phyloP scores from a whole-genome alignment of 2,329 filamentous ascomycete species.

The Aspergillus ochraceus region DNA sequence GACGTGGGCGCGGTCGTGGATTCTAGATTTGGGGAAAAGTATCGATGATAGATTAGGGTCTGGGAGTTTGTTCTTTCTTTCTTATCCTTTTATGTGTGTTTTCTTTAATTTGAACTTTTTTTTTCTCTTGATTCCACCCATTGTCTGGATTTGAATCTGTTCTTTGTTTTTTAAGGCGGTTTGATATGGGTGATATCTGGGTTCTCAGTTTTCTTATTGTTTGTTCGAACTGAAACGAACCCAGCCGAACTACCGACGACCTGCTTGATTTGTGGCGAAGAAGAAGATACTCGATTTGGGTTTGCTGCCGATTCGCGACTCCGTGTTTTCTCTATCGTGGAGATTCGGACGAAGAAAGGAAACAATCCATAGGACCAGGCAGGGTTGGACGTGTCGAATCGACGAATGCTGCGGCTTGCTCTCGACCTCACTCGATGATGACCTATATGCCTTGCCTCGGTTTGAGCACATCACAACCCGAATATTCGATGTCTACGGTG shows the following conservation, averaged over 20 bases:
- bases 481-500: neutral
- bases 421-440: neutral
- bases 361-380: too few species aligned
- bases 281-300: too few species aligned
- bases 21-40: conserved; percentile 20
- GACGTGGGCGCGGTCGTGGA: conserved; percentile 19
- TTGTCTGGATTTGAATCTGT: conserved; percentile 20
- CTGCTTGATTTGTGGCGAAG: neutral
- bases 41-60: neutral
- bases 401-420: neutral
- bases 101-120: conserved; percentile 20
- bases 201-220: too few species aligned
- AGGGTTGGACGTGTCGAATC: too few species aligned
- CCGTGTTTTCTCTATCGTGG: too few species aligned
- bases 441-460: neutral
- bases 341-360: too few species aligned
- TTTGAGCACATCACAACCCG: too few species aligned
- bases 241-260: too few species aligned
- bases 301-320: too few species aligned
- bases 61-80: conserved; percentile 1
- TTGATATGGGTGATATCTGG: too few species aligned
- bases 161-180: neutral
- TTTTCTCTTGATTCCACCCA: conserved; percentile 11
- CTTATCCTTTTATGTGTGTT: conserved; percentile 13
- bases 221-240: too few species aligned